A percentile compares a stretch with the other conserved stretches of the same genome.
These are phyloP conservation scores for Naganishia vaughanmartiniae DNA, from an alignment of 768 basidiomycete species.

Conservation along the genomic window DNA sequence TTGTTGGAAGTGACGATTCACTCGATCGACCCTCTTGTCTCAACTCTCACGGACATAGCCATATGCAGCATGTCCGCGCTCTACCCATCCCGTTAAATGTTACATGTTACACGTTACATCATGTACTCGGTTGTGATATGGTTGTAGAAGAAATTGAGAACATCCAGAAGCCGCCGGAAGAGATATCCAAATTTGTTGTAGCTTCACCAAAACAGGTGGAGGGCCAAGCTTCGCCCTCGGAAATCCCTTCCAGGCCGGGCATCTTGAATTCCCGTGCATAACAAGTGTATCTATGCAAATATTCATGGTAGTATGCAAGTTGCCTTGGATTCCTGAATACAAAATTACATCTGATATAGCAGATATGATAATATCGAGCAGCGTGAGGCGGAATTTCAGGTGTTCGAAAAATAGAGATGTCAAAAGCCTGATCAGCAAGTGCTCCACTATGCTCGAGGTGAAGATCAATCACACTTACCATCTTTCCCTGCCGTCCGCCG, in stretches of 20 bases:
- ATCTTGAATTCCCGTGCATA: background rate
- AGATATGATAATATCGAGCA: background rate
- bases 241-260: background rate
- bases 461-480: slow-evolving; percentile 36
- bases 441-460: background rate
- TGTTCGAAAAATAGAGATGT: background rate
- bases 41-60: too few relatives aligned
- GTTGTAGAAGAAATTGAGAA: too few relatives aligned
- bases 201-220: background rate
- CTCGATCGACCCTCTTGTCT: too few relatives aligned
- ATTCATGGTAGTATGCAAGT: background rate
- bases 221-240: too few relatives aligned
- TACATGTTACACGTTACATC: too few relatives aligned
- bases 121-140: too few relatives aligned
- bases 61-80: too few relatives aligned
- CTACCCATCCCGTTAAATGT: too few relatives aligned
- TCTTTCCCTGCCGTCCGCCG: slow-evolving; percentile 47
- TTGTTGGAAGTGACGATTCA: too few relatives aligned
- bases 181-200: too few relatives aligned
- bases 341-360: slow-evolving; percentile 1
- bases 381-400: background rate
- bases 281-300: background rate
- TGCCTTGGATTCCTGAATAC: background rate
- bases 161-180: too few relatives aligned
- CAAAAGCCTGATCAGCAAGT: background rate